Conservation (phyloP, 176 grass and related monocot genomes). For the Saccharum spontaneum region DNA sequence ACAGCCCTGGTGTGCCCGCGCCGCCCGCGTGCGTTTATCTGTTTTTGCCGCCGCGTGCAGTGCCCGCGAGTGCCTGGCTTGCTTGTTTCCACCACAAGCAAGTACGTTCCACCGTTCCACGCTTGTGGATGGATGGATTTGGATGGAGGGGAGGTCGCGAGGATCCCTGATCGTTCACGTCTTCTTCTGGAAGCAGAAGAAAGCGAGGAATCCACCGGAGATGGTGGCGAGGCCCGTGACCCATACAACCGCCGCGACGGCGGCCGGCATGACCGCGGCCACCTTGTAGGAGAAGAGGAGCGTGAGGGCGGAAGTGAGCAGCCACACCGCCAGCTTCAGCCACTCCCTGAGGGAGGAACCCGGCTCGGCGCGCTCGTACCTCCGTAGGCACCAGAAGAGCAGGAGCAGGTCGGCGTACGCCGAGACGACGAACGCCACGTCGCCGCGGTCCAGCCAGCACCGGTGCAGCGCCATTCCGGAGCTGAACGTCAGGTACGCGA, state of each 20-base stretch:
- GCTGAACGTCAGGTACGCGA: slow-evolving; percentile 27
- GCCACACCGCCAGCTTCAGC: neutral
- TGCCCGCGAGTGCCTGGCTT: too few species aligned
- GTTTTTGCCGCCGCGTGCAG: too few species aligned
- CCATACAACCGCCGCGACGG: neutral
- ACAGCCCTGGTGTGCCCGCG: too few species aligned
- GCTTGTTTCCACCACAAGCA: too few species aligned
- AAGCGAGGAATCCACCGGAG: neutral
- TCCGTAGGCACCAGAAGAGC: slow-evolving; percentile 22
- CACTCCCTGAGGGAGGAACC: neutral
- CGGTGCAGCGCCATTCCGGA: slow-evolving; percentile 22
- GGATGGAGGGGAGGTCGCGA: too few species aligned
- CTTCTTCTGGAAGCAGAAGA: neutral
- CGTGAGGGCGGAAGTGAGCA: neutral
- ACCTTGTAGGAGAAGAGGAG: neutral
- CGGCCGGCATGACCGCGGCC: neutral
- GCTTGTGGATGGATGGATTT: too few species aligned
- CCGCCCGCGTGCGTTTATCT: too few species aligned
- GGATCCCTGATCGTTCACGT: neutral
- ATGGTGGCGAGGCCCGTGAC: neutral
- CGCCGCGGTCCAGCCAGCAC: slow-evolving; percentile 6
- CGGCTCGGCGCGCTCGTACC: slow-evolving; percentile 4
- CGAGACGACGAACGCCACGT: neutral
- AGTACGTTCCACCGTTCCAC: too few species aligned
- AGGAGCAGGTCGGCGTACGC: slow-evolving; percentile 16